These are phyloP conservation scores for Rutstroemia sydowiana DNA, from an alignment of 2,329 filamentous ascomycete genomes.

Conservation along the genomic window DNA sequence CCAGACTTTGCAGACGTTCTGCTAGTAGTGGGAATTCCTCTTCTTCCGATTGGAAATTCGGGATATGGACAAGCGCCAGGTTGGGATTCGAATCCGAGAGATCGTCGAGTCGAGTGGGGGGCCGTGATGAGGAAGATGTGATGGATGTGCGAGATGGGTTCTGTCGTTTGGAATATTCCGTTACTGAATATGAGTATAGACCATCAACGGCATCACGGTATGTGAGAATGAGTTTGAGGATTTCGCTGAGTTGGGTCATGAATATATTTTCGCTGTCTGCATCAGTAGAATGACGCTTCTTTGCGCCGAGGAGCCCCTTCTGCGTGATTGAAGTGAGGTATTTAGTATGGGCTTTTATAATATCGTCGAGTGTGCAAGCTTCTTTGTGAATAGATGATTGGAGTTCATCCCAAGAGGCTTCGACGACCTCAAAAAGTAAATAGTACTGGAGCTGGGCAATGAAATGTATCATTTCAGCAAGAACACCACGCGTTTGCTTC, in stretches of 20 bases:
- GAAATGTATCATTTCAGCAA: conserved; percentile 98
- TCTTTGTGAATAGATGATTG: conserved; percentile 76
- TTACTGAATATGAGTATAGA: conserved; percentile 88
- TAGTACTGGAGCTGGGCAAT: conserved; percentile 97
- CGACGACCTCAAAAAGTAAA: conserved; percentile 97
- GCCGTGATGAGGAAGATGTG: conserved; percentile 26
- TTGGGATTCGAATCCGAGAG: conserved; percentile 19
- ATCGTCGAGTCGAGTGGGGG: conserved; percentile 25
- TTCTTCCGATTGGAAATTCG: conserved; percentile 21
- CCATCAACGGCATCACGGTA: conserved; percentile 93
- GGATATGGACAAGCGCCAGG: conserved; percentile 32
- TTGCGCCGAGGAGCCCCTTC: conserved; percentile 83
- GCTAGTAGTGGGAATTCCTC: conserved; percentile 68
- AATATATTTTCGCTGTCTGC: conserved; percentile 62
- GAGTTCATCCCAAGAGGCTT: conserved; percentile 88
- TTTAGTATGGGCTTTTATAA: conserved; percentile 83
- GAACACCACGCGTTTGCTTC: conserved; percentile 80
- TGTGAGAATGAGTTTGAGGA: conserved; percentile 85
- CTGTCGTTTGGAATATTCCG: conserved; percentile 88
- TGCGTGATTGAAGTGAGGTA: conserved; percentile 94
- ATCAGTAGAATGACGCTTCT: conserved; percentile 38
- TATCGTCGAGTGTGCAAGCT: conserved; percentile 85
- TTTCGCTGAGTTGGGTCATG: conserved; percentile 83
- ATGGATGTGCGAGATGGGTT: conserved; percentile 37
- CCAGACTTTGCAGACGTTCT: conserved; percentile 63